Evolutionary conservation across 345 rosid genomes (phyloP).

Genomic region (Clarkia xantiana): DNA sequence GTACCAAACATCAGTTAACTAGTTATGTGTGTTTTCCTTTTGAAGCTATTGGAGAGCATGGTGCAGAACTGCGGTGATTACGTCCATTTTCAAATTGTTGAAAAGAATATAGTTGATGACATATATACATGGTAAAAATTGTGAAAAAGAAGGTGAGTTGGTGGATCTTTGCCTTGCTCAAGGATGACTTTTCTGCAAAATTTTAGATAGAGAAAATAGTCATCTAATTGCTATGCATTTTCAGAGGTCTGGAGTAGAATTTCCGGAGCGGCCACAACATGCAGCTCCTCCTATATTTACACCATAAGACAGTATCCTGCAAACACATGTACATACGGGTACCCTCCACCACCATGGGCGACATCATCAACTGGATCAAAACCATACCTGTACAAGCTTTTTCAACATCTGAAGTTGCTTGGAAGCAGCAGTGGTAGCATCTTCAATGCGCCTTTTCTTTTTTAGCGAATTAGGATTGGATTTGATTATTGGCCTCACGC

Average conservation of each 20-base stretch:
- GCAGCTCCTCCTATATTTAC: constrained; percentile 67
- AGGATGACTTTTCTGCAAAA: too few species aligned
- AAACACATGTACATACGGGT: constrained; percentile 19
- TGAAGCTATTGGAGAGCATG: constrained; percentile 86
- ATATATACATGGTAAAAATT: constrained; percentile 87
- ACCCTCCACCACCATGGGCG: constrained; percentile 91
- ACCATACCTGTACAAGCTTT: constrained; percentile 12
- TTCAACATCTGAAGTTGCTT: too few species aligned
- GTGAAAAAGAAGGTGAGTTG: constrained; percentile 61
- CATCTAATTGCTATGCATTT: neutral
- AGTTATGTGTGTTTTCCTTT: constrained; percentile 3
- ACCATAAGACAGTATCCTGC: constrained; percentile 33
- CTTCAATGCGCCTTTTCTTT: too few species aligned
- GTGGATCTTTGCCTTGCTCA: neutral
- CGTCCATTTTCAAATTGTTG: constrained; percentile 78
- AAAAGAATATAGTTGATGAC: constrained; percentile 66
- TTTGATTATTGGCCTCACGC: too few species aligned
- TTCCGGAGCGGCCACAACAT: constrained; percentile 58
- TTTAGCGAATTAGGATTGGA: too few species aligned
- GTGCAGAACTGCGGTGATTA: constrained; percentile 92
- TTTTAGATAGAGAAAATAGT: too few species aligned
- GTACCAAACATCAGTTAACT: neutral
- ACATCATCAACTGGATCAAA: too few species aligned
- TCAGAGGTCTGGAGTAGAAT: constrained; percentile 79
- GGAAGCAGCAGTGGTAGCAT: too few species aligned